Evolutionary conservation across 495 filamentous ascomycete genomes (phyloP).

Genomic region (Penicillium robsamsonii): DNA sequence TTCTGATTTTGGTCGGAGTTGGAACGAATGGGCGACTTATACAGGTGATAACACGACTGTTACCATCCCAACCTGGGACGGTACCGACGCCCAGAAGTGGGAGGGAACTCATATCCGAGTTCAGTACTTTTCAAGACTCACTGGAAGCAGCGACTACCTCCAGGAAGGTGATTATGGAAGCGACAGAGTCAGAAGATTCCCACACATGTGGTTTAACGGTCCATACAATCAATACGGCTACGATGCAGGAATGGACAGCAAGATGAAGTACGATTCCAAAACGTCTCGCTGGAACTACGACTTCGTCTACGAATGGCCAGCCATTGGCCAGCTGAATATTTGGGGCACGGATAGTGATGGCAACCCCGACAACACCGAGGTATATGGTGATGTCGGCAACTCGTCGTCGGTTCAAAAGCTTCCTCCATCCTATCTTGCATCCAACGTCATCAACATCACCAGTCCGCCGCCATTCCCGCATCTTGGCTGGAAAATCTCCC

Average conservation of each 20-base stretch:
- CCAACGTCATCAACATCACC: constrained; percentile 48
- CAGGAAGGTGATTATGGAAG: constrained; percentile 55
- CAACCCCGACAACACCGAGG: constrained; percentile 44
- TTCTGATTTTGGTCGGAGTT: constrained; percentile 48
- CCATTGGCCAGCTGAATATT: constrained; percentile 44
- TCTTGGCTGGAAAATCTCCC: constrained; percentile 41
- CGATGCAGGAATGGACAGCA: constrained; percentile 53
- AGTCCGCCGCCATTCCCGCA: constrained; percentile 40
- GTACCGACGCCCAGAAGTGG: constrained; percentile 56
- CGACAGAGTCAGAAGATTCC: constrained; percentile 46
- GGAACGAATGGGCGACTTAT: constrained; percentile 54
- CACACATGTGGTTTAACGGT: constrained; percentile 60
- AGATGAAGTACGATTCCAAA: constrained; percentile 48
- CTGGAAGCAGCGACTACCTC: constrained; percentile 56
- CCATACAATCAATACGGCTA: constrained; percentile 63
- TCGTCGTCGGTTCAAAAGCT: constrained; percentile 20
- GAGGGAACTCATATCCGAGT: constrained; percentile 58
- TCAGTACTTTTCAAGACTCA: constrained; percentile 60
- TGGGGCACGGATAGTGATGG: constrained; percentile 50
- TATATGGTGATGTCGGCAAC: constrained; percentile 49
- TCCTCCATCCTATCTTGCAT: constrained; percentile 29
- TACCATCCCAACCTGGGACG: constrained; percentile 43
- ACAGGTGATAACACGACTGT: constrained; percentile 35
- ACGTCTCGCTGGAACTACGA: constrained; percentile 49
- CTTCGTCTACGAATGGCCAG: constrained; percentile 53